phyloP scores from a whole-genome alignment of 2,329 filamentous ascomycete species.

The Colletotrichum viniferum region DNA sequence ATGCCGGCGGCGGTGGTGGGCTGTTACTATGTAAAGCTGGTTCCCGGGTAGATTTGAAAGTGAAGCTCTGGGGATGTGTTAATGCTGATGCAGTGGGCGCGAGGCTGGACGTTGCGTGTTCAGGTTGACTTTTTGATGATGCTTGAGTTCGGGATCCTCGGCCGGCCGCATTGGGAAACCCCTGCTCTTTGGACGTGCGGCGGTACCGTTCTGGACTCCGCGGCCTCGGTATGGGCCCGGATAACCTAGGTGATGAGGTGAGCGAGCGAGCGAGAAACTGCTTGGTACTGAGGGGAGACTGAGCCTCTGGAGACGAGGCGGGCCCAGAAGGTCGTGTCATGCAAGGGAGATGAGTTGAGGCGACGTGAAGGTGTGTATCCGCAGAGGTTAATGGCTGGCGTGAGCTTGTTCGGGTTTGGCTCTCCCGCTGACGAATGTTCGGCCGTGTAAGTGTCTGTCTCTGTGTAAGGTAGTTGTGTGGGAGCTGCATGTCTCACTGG shows the following conservation, averaged over 20 bases:
- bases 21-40: neutral
- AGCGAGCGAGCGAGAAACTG: neutral
- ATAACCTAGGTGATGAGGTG: neutral
- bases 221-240: neutral
- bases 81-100: neutral
- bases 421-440: neutral
- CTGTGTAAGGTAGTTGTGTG: neutral
- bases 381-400: neutral
- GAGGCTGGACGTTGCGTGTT: neutral
- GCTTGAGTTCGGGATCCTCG: conserved; percentile 11
- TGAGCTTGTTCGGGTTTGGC: conserved; percentile 8
- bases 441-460: neutral
- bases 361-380: neutral
- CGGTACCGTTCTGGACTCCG: neutral
- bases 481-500: neutral
- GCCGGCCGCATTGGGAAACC: neutral
- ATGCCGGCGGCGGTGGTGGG: neutral
- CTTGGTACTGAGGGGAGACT: neutral
- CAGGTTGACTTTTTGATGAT: neutral
- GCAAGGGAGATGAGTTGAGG: neutral
- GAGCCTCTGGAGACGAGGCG: neutral
- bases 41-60: neutral
- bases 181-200: neutral
- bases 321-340: neutral
- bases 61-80: neutral